phyloP scores from a whole-genome alignment of 2,329 filamentous ascomycete species.

The Fusarium sulawesiense region DNA sequence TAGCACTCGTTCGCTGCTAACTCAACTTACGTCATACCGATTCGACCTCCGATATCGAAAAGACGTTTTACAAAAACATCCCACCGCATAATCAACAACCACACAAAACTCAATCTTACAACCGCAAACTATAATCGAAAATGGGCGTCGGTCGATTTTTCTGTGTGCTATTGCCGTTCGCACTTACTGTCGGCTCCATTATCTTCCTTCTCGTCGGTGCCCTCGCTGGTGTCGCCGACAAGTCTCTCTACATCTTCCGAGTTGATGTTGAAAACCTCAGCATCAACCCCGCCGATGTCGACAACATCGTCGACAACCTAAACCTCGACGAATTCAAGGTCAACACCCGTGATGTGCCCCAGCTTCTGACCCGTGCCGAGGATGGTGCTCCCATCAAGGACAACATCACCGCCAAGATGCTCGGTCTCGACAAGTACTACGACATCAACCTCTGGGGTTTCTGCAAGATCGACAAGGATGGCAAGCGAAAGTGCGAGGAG shows the following conservation, averaged over 20 bases:
- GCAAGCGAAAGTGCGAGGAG: constrained; percentile 73
- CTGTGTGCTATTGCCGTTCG: constrained; percentile 89
- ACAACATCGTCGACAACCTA: constrained; percentile 51
- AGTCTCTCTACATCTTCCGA: constrained; percentile 68
- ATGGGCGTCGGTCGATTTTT: constrained; percentile 79
- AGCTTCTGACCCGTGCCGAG: constrained; percentile 64
- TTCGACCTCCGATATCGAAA: constrained; percentile 25
- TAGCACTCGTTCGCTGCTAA: constrained; percentile 30
- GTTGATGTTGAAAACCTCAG: constrained; percentile 71
- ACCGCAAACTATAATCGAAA: constrained; percentile 23
- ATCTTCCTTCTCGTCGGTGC: constrained; percentile 72
- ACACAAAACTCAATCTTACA: neutral
- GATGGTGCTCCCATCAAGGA: constrained; percentile 32
- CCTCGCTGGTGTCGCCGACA: constrained; percentile 67
- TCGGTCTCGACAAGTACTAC: constrained; percentile 80
- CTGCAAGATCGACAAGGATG: constrained; percentile 72
- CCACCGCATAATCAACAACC: constrained; percentile 15
- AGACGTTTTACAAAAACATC: constrained; percentile 5
- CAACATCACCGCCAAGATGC: constrained; percentile 68
- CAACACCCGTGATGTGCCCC: constrained; percentile 43
- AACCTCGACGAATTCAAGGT: constrained; percentile 34
- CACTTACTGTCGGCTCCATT: constrained; percentile 81
- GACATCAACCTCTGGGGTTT: constrained; percentile 88
- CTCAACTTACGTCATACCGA: constrained; percentile 41
- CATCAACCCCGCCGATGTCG: constrained; percentile 51